These are phyloP conservation scores for Solanum ossicruentum DNA, from an alignment of 257 asterid species.

Conservation along the genomic window DNA sequence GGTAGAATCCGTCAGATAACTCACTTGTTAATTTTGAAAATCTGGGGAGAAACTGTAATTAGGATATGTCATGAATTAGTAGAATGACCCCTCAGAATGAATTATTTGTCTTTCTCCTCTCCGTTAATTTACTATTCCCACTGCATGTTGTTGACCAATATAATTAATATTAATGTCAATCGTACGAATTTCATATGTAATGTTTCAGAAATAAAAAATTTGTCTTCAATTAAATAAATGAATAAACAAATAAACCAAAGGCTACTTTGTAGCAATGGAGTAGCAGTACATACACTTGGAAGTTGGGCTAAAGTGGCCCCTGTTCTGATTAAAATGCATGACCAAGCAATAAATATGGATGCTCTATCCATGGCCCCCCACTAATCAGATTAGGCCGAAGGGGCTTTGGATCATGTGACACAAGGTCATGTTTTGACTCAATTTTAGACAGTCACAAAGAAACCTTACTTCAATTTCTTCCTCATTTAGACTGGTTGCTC, in stretches of 20 bases:
- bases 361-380: background rate
- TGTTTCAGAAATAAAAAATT: background rate
- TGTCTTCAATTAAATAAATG: background rate
- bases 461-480: background rate
- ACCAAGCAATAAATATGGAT: background rate
- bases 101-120: conserved; percentile 20
- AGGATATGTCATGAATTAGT: background rate
- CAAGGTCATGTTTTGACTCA: background rate
- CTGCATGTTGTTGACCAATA: background rate
- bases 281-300: background rate
- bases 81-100: conserved; percentile 10
- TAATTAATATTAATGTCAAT: background rate
- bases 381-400: background rate
- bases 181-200: background rate
- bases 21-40: no score
- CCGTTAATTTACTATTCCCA: background rate
- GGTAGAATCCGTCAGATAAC: background rate
- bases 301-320: background rate
- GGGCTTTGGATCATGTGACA: background rate
- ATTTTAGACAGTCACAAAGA: background rate
- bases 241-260: background rate
- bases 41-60: background rate
- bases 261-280: background rate
- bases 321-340: background rate
- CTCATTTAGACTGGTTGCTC: background rate